A percentile compares a stretch with the other conserved stretches of the same genome.
These are phyloP conservation scores for Acanthamoeba healyi DNA, from an alignment of 208 protist genomes.

Conservation along the genomic window DNA sequence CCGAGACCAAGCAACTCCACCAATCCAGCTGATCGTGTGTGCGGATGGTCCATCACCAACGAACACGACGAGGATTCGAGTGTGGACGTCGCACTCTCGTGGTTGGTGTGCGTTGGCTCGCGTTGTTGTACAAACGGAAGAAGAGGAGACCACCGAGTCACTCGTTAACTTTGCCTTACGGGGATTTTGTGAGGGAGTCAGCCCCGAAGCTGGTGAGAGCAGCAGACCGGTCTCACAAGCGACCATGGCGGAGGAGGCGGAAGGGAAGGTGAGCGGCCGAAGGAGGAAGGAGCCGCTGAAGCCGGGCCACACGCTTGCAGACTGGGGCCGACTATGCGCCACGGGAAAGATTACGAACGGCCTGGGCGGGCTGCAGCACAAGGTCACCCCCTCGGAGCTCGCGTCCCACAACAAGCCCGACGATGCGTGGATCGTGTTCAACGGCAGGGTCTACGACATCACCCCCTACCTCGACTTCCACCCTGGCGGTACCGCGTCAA, in stretches of 20 bases:
- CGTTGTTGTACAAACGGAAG: no score
- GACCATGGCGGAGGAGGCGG: neutral
- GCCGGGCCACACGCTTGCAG: conserved; percentile 28
- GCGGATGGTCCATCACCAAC: neutral
- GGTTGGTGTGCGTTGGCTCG: no score
- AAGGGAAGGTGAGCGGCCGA: conserved; percentile 4
- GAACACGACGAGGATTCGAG: no score
- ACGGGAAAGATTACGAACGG: conserved; percentile 35
- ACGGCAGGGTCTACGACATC: conserved; percentile 60
- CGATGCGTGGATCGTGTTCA: conserved; percentile 45
- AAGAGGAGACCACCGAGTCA: no score
- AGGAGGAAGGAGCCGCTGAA: conserved; percentile 34
- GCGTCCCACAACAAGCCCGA: neutral
- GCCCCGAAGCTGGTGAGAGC: no score
- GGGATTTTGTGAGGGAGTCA: no score
- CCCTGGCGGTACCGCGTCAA: neutral
- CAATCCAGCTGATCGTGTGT: neutral
- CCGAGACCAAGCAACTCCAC: neutral
- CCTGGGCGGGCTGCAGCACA: neutral
- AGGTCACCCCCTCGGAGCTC: conserved; percentile 35
- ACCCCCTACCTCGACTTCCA: conserved; percentile 64
- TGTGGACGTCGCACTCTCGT: no score
- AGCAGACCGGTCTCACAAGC: no score
- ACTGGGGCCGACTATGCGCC: conserved; percentile 23
- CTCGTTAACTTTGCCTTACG: no score